These are phyloP conservation scores for Cicer cuneatum DNA, from an alignment of 306 rosid species.

Conservation along the genomic window DNA sequence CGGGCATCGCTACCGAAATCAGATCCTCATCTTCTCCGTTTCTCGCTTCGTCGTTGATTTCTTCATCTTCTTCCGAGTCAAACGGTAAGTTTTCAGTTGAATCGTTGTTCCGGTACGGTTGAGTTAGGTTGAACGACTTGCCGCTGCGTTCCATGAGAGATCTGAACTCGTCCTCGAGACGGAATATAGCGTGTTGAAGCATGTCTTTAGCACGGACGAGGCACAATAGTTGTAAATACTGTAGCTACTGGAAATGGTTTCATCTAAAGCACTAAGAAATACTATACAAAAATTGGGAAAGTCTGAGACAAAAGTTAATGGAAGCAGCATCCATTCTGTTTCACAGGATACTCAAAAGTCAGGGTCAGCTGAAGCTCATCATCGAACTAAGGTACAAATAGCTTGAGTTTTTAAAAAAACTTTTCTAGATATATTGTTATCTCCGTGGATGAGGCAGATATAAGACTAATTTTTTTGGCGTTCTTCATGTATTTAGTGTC, in stretches of 20 bases:
- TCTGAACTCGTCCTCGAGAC: slow-evolving; percentile 86
- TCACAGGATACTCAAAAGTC: slow-evolving; percentile 51
- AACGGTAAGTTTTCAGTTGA: slow-evolving; percentile 59
- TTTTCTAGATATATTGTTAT: slow-evolving; percentile 8
- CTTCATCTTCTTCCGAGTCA: slow-evolving; percentile 69
- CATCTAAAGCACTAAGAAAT: slow-evolving; percentile 63
- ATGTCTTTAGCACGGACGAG: slow-evolving; percentile 79
- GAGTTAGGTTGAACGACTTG: slow-evolving; percentile 70
- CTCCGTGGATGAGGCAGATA: slow-evolving; percentile 9
- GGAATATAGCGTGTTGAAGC: slow-evolving; percentile 90
- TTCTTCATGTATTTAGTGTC: slow-evolving; percentile 19
- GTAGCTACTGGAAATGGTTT: too few species aligned
- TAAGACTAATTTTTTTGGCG: not conserved
- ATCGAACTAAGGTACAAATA: slow-evolving; percentile 56
- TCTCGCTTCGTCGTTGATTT: slow-evolving; percentile 28
- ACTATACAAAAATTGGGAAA: slow-evolving; percentile 54
- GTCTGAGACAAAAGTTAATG: slow-evolving; percentile 54
- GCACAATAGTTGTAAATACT: too few species aligned
- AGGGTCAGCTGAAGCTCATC: too few species aligned
- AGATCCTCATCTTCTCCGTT: slow-evolving; percentile 48
- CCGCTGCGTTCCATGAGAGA: slow-evolving; percentile 91
- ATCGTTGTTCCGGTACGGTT: slow-evolving; percentile 53
- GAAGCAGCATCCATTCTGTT: slow-evolving; percentile 47
- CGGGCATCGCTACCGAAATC: slow-evolving; percentile 81
- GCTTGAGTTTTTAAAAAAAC: slow-evolving; percentile 18